Percentiles rank a stretch among this genome's conserved stretches.
Conservation (phyloP, 176 grass and related monocot species). For the Oryza glaberrima region DNA sequence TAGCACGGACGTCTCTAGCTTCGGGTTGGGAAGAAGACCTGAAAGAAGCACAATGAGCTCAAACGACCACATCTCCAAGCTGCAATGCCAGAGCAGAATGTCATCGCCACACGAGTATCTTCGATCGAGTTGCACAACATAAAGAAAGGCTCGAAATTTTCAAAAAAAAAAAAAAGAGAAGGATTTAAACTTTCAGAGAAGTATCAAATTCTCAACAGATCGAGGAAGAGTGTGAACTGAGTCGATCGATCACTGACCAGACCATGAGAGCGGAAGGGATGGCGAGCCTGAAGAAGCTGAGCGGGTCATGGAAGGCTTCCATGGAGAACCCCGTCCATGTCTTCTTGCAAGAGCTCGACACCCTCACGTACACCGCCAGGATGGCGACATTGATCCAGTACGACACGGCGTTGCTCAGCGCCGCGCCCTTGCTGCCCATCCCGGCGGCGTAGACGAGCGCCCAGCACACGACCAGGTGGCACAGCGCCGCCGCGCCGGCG, state of each 20-base stretch:
- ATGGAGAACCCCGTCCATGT: conserved; percentile 47
- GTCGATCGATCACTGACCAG: conserved; percentile 26
- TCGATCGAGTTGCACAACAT: no score
- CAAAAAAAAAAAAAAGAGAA: no score
- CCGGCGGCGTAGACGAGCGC: conserved; percentile 2
- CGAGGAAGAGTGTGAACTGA: no score
- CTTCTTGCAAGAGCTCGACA: conserved; percentile 26
- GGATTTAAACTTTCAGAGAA: no score
- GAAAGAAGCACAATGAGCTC: conserved; percentile 47
- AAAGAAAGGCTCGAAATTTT: background rate
- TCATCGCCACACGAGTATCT: no score
- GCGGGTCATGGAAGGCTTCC: conserved; percentile 33
- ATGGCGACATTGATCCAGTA: conserved; percentile 44
- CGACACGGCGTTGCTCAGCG: conserved; percentile 35
- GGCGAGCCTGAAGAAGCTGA: conserved; percentile 43
- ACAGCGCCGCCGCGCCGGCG: background rate
- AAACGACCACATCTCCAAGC: conserved; percentile 51
- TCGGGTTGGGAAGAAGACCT: conserved; percentile 44
- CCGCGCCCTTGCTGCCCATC: conserved; percentile 23
- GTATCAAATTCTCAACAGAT: no score
- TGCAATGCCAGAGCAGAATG: background rate
- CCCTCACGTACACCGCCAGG: conserved; percentile 31
- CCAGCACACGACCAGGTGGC: conserved; percentile 32
- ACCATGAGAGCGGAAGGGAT: conserved; percentile 47
- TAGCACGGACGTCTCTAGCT: conserved; percentile 38